Evolutionary conservation across 2,329 filamentous ascomycete genomes (phyloP), one percentile per base, ranked within the genome.

Genomic region (Cytospora leucostoma): DNA sequence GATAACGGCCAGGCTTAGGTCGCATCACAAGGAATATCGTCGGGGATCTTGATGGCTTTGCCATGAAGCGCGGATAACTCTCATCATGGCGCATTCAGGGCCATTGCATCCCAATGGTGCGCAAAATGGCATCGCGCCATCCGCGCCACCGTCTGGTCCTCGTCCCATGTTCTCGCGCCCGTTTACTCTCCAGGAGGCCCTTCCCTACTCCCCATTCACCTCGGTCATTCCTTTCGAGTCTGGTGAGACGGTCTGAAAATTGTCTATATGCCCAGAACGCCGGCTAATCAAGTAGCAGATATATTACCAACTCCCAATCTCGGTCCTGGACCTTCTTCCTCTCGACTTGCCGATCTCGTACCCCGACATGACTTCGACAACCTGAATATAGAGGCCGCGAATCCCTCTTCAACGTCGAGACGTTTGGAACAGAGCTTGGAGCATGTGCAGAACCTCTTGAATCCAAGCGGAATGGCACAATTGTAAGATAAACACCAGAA

Each of bases 191-290:
- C 84, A 89, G 62, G 90, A 95, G 72, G 91, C 91, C 35, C 80
- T 95, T 53, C 89, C 90, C n/a, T 93, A 88, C 76, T 91, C 91
- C 58, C 91, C 92, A 32, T 88, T 94, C 73, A 91, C 88, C 56
- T 92, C 90, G 4, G 89, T 93, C 56, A 83, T 91, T 59, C 91
- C 91, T 3, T 92, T 94, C 74, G 86, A 90, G 74, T 84, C 90
- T 68, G 87, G 91, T 93, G 76, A 67, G 80, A 71, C 19, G 21
- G n/a, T n/a, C 40, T 37, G 11, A 7, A n/a, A 17, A 7, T 19
- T 33, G 32, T 4, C 51, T 55, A 12, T 34, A 13, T 10, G 1
- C 33, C 13, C 21, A 13, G 4, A 3, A 17, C 17, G 12, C 34
- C 17, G 19, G 40, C 60, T 65, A 32, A 65, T 21, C 35, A n/a